Evolutionary conservation across 345 rosid species (phyloP), one percentile per base, ranked within the genome.

Genomic region (Eucalyptus pauciflora): DNA sequence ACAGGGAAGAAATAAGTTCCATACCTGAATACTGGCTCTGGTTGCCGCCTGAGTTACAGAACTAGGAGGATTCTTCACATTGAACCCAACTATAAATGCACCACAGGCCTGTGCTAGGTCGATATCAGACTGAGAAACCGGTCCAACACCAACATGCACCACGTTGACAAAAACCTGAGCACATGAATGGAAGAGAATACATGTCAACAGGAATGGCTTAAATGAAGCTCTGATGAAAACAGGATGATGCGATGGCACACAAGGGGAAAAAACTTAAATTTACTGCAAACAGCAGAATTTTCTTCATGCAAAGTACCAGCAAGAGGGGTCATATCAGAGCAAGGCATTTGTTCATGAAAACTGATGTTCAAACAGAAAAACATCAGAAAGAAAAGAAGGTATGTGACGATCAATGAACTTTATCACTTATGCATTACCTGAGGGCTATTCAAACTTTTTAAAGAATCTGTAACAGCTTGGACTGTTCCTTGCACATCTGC

Each of bases 401-500:
- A 41, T 41, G 48, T 41, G 48, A 76, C 85, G 6, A 76, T 11
- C 29, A 41, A 76, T 41, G 85, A 76, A 41, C 48, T 24, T 71
- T 71, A 71, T 71, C 46, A 41, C 20, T 76, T 86, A 86, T 29
- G 71, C 88, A 90, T 71, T 88, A 96, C 99, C 98, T 97, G 99
- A 76, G 97, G 95, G 93, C 98, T 96, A 88, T 94, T 97, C 90
- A 98, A 91, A 50, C 97, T 95, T 89, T 90, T 95, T 90, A 97
- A 90, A 76, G 99, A 97, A 93, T 98, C 99, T 25, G 98, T 93
- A 67, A 98, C 98, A 85, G 99, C 99, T 89, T 98, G 98, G 41
- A 96, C 99, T 10, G 99, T 98, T 89, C 99, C 99, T 91, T 95
- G 99, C 87, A 97, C 99, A 88, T 97, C 99, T 86, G 95, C 96